Evolutionary conservation across 768 basidiomycete species (phyloP).

Genomic region (Tylopilus sp.): DNA sequence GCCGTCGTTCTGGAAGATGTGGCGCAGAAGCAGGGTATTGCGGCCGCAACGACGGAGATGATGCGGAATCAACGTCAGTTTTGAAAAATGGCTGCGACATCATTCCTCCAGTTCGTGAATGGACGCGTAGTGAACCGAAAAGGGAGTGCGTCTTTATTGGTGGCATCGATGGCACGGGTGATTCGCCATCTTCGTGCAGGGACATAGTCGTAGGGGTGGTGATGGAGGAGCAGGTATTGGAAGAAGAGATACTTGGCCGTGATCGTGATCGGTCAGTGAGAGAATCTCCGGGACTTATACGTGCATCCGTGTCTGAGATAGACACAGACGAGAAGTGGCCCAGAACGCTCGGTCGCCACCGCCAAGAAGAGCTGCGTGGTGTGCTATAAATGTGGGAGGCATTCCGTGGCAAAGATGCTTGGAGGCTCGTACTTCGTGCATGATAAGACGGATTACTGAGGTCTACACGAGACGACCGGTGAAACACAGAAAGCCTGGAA

Average conservation of each 20-base stretch:
- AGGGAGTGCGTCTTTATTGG: conserved; percentile 33
- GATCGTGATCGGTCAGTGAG: conserved; percentile 46
- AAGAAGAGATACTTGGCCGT: conserved; percentile 61
- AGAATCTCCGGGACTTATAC: conserved; percentile 40
- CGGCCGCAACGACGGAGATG: conserved; percentile 38
- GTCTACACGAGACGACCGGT: conserved; percentile 29
- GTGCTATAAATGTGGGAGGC: conserved; percentile 1
- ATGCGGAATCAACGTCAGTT: conserved; percentile 18
- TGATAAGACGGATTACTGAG: conserved; percentile 36
- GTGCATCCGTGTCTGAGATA: conserved; percentile 42
- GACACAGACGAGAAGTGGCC: conserved; percentile 58
- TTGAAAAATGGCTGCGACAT: conserved; percentile 36
- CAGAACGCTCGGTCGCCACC: conserved; percentile 64
- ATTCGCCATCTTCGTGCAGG: conserved; percentile 39
- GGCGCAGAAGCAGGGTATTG: conserved; percentile 36
- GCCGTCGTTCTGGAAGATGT: conserved; percentile 38
- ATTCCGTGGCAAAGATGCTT: conserved; percentile 35
- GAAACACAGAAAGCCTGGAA: conserved; percentile 45
- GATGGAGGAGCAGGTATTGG: conserved; percentile 49
- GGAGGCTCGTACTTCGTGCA: conserved; percentile 48
- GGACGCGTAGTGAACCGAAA: conserved; percentile 33
- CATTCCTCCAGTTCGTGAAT: conserved; percentile 23
- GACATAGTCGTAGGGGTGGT: conserved; percentile 34
- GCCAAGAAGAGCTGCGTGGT: conserved; percentile 32
- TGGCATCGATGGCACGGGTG: conserved; percentile 37